Base-by-base conservation (phyloP, 805 yeast genomes). In the Wickerhamomyces tratensis region DNA sequence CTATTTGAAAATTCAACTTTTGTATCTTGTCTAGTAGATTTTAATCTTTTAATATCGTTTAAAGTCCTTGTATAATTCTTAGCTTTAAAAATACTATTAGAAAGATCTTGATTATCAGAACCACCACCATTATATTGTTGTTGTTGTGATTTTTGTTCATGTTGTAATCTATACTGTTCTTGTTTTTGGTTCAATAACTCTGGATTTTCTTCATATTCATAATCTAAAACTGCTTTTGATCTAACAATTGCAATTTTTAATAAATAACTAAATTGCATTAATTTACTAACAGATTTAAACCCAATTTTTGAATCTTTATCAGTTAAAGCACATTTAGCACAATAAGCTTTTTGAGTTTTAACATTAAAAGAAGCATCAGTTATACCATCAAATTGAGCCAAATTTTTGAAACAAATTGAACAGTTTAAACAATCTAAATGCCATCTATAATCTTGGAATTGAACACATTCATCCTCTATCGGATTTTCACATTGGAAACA, bases 231-330 rank as follows among this genome's bases (percentile, higher is more conserved):
- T 15, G 76, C 71, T 54, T 65, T 77, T 35, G 83, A 83, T 43
- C 96, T 70, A 4, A 83, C 76, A 39, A 89, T 67, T 0, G 98
- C 98, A 47, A 93, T 87, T 53, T 85, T 82, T 49, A 89, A 65
- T 38, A 93, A 64, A 57, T 79, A 86, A 15, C 81, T 69, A 54
- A 88, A 72, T 61, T 93, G 98, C 15, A 76, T 62, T 39, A 87
- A 71, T 45, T 79, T 80, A 6, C 86, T 72, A 1, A 88, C 80
- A n/a, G 62, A 53, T 39, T 66, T 71, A 55, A 87, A 80, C 0
- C 83, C 88, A 1, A 65, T 48, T 14, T 63, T 57, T 1, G 77
- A 70, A 46, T 71, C 73, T 3, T 70, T 71, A 42, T 69, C 75
- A 38, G 66, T 64, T 4, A 70, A 52, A 0, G 79, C 73, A 61